These are phyloP conservation scores for Trichophaea hybrida DNA, from an alignment of 2,329 filamentous ascomycete species.

Conservation along the genomic window DNA sequence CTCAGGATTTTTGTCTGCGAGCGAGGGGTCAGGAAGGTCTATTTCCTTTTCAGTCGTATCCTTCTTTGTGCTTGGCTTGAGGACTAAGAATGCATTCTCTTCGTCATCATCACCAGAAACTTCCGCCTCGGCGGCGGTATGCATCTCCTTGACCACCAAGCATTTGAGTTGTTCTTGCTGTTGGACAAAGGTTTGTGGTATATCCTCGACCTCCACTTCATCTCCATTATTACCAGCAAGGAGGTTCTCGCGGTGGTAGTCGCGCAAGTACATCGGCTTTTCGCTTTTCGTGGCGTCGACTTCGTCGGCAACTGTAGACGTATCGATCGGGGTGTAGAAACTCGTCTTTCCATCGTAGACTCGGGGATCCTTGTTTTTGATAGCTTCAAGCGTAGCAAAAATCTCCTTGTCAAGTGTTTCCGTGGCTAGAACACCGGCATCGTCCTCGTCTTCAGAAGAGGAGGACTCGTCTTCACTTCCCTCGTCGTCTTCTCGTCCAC, in stretches of 20 bases:
- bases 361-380: constrained; percentile 77
- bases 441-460: constrained; percentile 71
- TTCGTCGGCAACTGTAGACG: constrained; percentile 41
- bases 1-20: constrained; percentile 67
- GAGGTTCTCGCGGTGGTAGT: constrained; percentile 89
- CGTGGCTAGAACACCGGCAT: constrained; percentile 74
- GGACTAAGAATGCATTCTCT: constrained; percentile 54
- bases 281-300: constrained; percentile 44
- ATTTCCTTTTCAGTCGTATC: constrained; percentile 27
- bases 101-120: constrained; percentile 37
- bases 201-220: constrained; percentile 44
- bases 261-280: constrained; percentile 70
- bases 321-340: constrained; percentile 57
- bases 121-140: constrained; percentile 43
- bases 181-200: constrained; percentile 62
- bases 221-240: constrained; percentile 53
- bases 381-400: constrained; percentile 69
- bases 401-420: constrained; percentile 77
- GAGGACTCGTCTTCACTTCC: constrained; percentile 49
- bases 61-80: constrained; percentile 41
- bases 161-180: constrained; percentile 76
- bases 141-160: constrained; percentile 65
- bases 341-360: constrained; percentile 69
- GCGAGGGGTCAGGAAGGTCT: constrained; percentile 25
- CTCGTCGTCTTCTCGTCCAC: constrained; percentile 27